Evolutionary conservation across 2,329 filamentous ascomycete genomes (phyloP), one percentile per base, ranked within the genome.

Genomic region (Neospermospora avenae): DNA sequence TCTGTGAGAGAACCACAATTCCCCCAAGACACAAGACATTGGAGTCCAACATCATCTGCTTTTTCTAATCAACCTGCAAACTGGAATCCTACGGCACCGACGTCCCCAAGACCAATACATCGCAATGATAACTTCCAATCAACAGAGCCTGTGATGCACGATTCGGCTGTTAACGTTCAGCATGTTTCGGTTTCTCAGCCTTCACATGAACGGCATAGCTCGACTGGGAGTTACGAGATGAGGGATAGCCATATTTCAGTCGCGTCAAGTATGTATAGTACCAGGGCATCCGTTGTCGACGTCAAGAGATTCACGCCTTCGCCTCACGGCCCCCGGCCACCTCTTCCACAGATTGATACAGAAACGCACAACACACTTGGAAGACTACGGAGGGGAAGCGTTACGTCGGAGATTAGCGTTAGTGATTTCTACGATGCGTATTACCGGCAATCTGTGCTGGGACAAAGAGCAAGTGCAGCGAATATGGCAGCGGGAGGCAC

Each of bases 401-500:
- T 67, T 13, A 58, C 46, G 4, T 61, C 58, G 35, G 63, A 66
- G 37, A 57, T 24, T 4, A 57, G 49, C 14, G 65, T 68, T 4
- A 59, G 59, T 16, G 65, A 67, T 25, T 66, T 68, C 55, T 68
- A 69, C 37, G 66, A 68, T 58, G 55, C 63, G 3, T 69, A 69
- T 61, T 69, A 67, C 52, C 28, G 66, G 11, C 65, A 65, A 41
- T 56, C 46, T 10, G 57, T 52, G 2, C 45, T 62, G 28, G 58
- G 25, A 6, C 54, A 65, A 22, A 58, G 57, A 10, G 57, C 48
- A 6, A 46, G 49, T 24, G 37, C 41, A 42, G 25, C 37, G 44
- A 39, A 31, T 28, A 20, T 48, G 20, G 55, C 6, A 14, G 22
- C 8, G 22, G n/a, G 42, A 11, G 39, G 6, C 13, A 49, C n/a